Conservation (phyloP, 2,329 filamentous ascomycete genomes). For the Exophiala phaeomuriformis region DNA sequence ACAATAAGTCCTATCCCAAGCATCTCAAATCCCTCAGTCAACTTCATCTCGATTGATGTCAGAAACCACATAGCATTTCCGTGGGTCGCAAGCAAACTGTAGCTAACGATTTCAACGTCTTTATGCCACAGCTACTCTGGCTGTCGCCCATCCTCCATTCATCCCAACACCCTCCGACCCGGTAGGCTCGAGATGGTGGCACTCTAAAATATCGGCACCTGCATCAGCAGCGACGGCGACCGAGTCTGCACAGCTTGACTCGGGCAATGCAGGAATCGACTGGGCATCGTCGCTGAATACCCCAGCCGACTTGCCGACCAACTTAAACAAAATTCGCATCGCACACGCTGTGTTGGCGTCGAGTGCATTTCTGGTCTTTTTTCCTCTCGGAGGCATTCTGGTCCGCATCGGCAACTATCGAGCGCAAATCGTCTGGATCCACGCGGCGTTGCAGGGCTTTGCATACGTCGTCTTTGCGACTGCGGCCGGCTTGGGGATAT, state of each 20-base stretch:
- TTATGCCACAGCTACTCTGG: not conserved
- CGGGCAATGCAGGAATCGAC: not conserved
- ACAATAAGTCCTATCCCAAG: not conserved
- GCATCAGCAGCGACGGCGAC: not conserved
- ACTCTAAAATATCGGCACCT: not conserved
- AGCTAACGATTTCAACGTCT: too few species aligned
- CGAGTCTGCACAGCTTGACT: not conserved
- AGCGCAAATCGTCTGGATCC: constrained; percentile 22
- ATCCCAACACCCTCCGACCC: constrained; percentile 4
- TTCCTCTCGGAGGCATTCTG: constrained; percentile 29
- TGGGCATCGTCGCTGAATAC: not conserved
- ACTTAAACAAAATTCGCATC: constrained; percentile 14
- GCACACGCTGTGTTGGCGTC: constrained; percentile 28
- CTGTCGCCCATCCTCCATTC: not conserved
- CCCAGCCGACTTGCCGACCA: constrained; percentile 2
- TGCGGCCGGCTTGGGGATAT: constrained; percentile 28
- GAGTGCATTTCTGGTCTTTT: constrained; percentile 27
- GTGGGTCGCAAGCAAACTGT: too few species aligned
- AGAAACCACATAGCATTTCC: too few species aligned
- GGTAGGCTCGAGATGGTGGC: not conserved
- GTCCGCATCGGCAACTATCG: constrained; percentile 25
- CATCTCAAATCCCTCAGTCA: not conserved
- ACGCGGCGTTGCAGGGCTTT: constrained; percentile 26
- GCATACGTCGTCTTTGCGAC: constrained; percentile 25
- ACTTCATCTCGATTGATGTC: not conserved